Conservation (phyloP, 192 early-diverging fungal species). For the Phlyctochytrium planicorne region DNA sequence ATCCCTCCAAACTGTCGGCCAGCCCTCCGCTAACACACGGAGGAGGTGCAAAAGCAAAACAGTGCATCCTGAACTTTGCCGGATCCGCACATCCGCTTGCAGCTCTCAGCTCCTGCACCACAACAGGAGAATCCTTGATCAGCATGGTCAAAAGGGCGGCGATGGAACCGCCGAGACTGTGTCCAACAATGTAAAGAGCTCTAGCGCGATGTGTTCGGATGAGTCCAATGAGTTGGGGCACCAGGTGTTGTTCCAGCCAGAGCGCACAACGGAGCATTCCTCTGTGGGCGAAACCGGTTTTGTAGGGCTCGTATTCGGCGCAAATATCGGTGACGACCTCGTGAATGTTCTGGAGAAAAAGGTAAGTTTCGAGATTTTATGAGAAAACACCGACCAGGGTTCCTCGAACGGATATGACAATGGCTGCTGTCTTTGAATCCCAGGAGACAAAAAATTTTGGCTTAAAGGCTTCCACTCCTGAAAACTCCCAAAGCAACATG, state of each 20-base stretch:
- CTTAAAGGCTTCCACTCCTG: conserved; percentile 30
- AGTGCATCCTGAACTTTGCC: conserved; percentile 24
- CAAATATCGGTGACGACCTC: conserved; percentile 32
- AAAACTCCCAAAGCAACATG: conserved; percentile 39
- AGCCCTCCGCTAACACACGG: conserved; percentile 34
- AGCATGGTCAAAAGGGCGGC: conserved; percentile 32
- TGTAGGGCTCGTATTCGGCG: conserved; percentile 37
- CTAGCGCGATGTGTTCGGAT: conserved; percentile 23
- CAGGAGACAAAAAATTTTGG: conserved; percentile 32
- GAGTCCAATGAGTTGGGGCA: conserved; percentile 30
- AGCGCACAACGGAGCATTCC: conserved; percentile 34
- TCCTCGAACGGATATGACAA: conserved; percentile 35
- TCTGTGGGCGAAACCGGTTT: conserved; percentile 30
- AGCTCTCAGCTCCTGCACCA: not conserved
- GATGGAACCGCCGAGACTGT: conserved; percentile 39
- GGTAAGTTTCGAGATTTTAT: not conserved
- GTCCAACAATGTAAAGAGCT: conserved; percentile 35
- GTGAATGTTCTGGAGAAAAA: conserved; percentile 17
- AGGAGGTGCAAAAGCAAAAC: conserved; percentile 31
- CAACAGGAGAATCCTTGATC: conserved; percentile 4
- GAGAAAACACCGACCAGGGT: conserved; percentile 19
- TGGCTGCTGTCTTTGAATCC: conserved; percentile 33
- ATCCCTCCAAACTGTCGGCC: conserved; percentile 26
- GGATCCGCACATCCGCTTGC: not conserved
- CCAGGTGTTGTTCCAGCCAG: conserved; percentile 27